Base-by-base conservation (phyloP, 768 basidiomycete genomes). In the Hericium coralloides region DNA sequence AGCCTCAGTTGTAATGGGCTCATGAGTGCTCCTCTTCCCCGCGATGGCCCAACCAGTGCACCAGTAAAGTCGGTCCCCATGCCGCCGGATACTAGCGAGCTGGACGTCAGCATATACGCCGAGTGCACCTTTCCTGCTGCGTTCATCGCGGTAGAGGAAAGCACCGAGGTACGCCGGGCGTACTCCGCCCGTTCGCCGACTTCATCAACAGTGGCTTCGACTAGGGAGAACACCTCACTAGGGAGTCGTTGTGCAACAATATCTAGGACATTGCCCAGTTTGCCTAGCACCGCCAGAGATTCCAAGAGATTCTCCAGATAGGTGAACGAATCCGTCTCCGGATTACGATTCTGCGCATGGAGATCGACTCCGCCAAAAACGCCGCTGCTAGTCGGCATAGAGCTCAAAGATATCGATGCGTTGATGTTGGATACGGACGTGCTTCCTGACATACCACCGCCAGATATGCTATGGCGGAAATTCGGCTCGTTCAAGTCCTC, bases 301-400 rank as follows among this genome's bases (percentile, higher is more conserved):
- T 98, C 97, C 8, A 98, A 74, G 6, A 98, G 76, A 2, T 83
- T 89, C 72, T 98, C 97, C 62, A 98, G 86, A 65, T 98, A 98
- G 4, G 83, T 71, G 70, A 97, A 99, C 0, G 92, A 93, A 67
- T 99, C 92, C 10, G 83, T 78, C 72, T 99, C 97, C 4, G 95
- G 93, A 65, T 94, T 95, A 47, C 61, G 67, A 54, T 61, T 63
- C 22, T 67, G 64, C 5, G 54, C 49, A 37, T 55, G 55, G 9
- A 54, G 49, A 43, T 25, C 37, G 41, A 12, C 55, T 23, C 63
- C 22, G 43, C 43, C 43, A 10, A 45, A 18, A 7, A 45, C 18
- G 9, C 20, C 26, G 22, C 26, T 50, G 49, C 18, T 23, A 1
- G 15, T 20, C 7, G 22, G 18, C 20, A 50, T 18, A 8, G 23